Evolutionary conservation across 768 basidiomycete species (phyloP), one percentile per base, ranked within the genome.

Genomic region (Scleroderma citrinum): DNA sequence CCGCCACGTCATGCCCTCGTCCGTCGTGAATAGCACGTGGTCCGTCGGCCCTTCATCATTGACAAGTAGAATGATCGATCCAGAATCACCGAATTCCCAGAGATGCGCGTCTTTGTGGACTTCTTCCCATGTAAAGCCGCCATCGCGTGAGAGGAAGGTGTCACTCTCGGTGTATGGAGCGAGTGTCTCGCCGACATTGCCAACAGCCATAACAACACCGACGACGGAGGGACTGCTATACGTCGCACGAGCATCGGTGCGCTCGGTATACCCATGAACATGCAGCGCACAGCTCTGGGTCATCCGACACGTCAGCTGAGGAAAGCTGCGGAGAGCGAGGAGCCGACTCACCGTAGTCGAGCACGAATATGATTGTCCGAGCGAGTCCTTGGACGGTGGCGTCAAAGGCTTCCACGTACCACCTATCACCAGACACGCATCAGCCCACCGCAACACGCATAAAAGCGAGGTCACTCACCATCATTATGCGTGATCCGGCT

Each of bases 71-170:
- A 98, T 76, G 49, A 99, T 76, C 1, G 94, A 93, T 5, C 96
- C 96, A 0, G 91, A 95, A 69, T 98, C 96, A 24, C 95, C 95
- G 58, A 95, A 98, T 64, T 94, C 93, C 92, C 92, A 99, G 34
- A 97, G 75, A 62, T 98, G 88, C 0, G 96, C 95, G 56, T 95
- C 94, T 64, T 99, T 99, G 73, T 93, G 93, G 0, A 99, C 86
- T 69, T 99, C 96, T 63, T 96, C 83, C 96, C 96, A 99, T 0
- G 90, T 92, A 69, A 96, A 96, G 8, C 96, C 96, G 2, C 83
- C 96, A 58, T 99, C 92, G 4, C 96, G 90, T 48, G 90, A 92
- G 36, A 98, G 77, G 84, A 96, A 98, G 2, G 93, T 96, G 64
- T 98, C 95, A 52, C 85, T 83, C 26, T 97, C 87, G 3, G 73